Evolutionary conservation across 2,329 filamentous ascomycete species (phyloP).

Genomic region (Fusarium tuaranense): DNA sequence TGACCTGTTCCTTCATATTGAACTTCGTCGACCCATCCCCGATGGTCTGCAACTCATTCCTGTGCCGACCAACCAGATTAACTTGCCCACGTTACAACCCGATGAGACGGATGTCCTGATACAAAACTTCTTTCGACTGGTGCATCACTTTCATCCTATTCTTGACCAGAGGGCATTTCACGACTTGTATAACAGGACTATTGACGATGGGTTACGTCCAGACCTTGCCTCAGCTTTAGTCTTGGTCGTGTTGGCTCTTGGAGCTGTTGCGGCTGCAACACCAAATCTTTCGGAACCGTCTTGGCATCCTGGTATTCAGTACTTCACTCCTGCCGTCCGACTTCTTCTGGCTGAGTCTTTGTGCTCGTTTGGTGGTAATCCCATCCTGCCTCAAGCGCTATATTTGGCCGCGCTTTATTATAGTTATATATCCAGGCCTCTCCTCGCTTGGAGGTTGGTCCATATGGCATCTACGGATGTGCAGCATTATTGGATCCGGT

Average conservation of each 20-base stretch:
- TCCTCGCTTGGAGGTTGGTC: conserved; percentile 34
- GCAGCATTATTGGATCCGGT: conserved; percentile 40
- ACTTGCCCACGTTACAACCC: conserved; percentile 7
- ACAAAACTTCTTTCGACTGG: conserved; percentile 26
- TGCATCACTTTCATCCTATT: conserved; percentile 34
- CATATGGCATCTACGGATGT: conserved; percentile 38
- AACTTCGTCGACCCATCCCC: conserved; percentile 22
- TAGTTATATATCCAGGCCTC: conserved; percentile 33
- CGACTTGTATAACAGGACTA: conserved; percentile 7
- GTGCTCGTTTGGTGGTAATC: conserved; percentile 30
- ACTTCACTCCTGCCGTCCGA: conserved; percentile 28
- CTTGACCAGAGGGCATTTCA: conserved; percentile 25
- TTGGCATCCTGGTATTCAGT: conserved; percentile 26
- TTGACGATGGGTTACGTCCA: conserved; percentile 4
- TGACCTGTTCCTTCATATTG: conserved; percentile 33
- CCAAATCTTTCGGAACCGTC: conserved; percentile 15
- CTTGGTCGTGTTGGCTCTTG: conserved; percentile 23
- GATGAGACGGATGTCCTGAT: conserved; percentile 25
- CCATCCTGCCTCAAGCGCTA: conserved; percentile 30
- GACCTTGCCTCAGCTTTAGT: conserved; percentile 29
- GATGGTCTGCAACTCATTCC: conserved; percentile 20
- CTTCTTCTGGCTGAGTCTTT: conserved; percentile 27
- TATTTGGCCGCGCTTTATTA: conserved; percentile 37
- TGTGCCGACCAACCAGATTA: conserved; percentile 20
- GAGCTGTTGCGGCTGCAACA: conserved; percentile 23